Conservation (phyloP, 805 yeast species). For the Teunomyces tritomae region DNA sequence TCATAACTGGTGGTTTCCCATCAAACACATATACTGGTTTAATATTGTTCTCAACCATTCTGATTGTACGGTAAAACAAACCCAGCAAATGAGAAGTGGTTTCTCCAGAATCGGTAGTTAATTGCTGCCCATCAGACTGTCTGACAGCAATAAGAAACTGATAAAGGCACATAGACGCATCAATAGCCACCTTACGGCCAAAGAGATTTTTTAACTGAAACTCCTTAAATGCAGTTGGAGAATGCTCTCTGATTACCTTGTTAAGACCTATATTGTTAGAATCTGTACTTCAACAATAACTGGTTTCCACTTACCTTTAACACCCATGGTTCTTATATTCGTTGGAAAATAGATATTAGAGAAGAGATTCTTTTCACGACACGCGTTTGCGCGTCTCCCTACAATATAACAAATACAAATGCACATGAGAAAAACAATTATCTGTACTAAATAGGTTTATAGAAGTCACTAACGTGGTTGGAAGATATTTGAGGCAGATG, state of each 20-base stretch:
- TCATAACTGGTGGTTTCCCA: constrained; percentile 94
- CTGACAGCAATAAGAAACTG: constrained; percentile 96
- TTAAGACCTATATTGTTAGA: constrained; percentile 61
- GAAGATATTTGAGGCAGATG: background rate
- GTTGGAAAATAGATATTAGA: background rate
- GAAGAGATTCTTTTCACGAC: background rate
- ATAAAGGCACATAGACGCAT: constrained; percentile 94
- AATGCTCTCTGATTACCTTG: constrained; percentile 83
- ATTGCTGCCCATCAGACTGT: constrained; percentile 93
- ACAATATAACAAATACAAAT: background rate
- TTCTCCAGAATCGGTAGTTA: constrained; percentile 85
- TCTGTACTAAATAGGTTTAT: background rate
- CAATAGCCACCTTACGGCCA: constrained; percentile 97
- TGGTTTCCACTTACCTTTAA: constrained; percentile 18
- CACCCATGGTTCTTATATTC: constrained; percentile 20
- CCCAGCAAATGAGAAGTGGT: constrained; percentile 94
- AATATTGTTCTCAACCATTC: constrained; percentile 88
- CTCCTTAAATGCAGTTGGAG: constrained; percentile 75
- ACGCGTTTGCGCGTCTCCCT: background rate
- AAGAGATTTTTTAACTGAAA: constrained; percentile 81
- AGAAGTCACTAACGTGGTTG: constrained; percentile 5
- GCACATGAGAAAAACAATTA: background rate
- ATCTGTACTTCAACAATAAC: background rate
- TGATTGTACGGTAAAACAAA: constrained; percentile 87
- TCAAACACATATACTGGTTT: constrained; percentile 97